Evolutionary conservation across 2,329 filamentous ascomycete species (phyloP).

Genomic region (Botryotinia calthae): DNA sequence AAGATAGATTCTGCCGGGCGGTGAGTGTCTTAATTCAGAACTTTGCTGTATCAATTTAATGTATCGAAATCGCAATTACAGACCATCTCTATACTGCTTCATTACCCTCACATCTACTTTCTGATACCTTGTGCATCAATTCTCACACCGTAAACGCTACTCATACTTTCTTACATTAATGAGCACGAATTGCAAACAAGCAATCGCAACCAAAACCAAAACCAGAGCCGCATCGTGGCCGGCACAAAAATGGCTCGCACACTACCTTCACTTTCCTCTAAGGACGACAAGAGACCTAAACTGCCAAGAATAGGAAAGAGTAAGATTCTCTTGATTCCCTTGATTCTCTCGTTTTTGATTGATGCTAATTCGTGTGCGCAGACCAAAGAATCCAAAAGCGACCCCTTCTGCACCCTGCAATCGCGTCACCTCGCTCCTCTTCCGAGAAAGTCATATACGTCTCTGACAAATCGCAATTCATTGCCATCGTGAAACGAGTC

Average conservation of each 20-base stretch:
- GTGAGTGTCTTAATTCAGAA: background rate
- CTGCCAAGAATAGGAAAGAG: constrained; percentile 9
- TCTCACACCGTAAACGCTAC: no score
- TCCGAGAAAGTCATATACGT: constrained; percentile 37
- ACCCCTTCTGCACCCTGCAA: constrained; percentile 38
- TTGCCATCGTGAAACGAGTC: constrained; percentile 37
- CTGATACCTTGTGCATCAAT: background rate
- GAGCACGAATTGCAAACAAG: background rate
- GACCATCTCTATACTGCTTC: background rate
- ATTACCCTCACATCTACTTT: background rate
- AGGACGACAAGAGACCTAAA: background rate
- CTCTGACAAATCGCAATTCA: constrained; percentile 34
- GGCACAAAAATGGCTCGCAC: background rate
- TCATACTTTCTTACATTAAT: no score
- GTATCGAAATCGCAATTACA: background rate
- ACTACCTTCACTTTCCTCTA: constrained; percentile 18
- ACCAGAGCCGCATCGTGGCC: background rate
- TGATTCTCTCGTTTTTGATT: constrained; percentile 22
- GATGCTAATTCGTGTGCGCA: constrained; percentile 19
- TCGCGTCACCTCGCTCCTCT: constrained; percentile 29
- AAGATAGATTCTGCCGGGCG: constrained; percentile 12
- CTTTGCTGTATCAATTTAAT: background rate
- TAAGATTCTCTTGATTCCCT: constrained; percentile 30
- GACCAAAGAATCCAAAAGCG: constrained; percentile 38
- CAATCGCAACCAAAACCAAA: background rate